These are phyloP conservation scores for Phytophthora sp. DNA, from an alignment of 352 stramenopile genomes.

Conservation along the genomic window DNA sequence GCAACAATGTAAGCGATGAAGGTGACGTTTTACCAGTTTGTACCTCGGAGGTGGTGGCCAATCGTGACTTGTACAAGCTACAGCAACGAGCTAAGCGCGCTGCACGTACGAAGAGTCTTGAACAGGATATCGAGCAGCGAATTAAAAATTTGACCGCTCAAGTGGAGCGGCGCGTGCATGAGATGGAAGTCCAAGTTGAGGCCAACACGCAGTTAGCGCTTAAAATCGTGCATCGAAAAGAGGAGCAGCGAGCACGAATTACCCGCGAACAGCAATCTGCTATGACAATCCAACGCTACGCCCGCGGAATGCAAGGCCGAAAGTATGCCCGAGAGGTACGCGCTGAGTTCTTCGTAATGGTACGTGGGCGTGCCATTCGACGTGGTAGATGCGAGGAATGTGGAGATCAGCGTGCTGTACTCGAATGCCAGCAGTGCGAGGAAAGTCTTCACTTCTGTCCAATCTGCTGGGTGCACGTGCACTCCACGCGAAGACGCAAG, in stretches of 20 bases:
- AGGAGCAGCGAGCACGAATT: slow-evolving; percentile 40
- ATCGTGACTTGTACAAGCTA: slow-evolving; percentile 52
- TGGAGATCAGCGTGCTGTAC: slow-evolving; percentile 64
- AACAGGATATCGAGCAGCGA: slow-evolving; percentile 33
- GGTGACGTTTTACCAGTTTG: slow-evolving; percentile 38
- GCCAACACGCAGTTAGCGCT: slow-evolving; percentile 63
- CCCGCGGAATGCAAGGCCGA: slow-evolving; percentile 51
- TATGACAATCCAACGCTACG: slow-evolving; percentile 57
- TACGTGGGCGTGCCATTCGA: slow-evolving; percentile 68
- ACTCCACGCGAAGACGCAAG: slow-evolving; percentile 62
- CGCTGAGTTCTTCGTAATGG: slow-evolving; percentile 73
- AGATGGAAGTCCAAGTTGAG: slow-evolving; percentile 65
- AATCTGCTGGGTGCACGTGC: slow-evolving; percentile 76
- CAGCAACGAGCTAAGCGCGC: slow-evolving; percentile 28
- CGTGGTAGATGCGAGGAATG: slow-evolving; percentile 79
- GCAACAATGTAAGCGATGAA: slow-evolving; percentile 29
- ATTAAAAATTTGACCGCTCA: slow-evolving; percentile 24
- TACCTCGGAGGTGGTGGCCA: slow-evolving; percentile 57
- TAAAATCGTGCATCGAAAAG: slow-evolving; percentile 32
- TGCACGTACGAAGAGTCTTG: slow-evolving; percentile 17
- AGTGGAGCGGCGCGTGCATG: slow-evolving; percentile 44
- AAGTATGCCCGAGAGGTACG: slow-evolving; percentile 48
- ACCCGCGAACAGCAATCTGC: slow-evolving; percentile 49
- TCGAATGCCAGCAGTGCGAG: slow-evolving; percentile 72
- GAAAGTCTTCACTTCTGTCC: slow-evolving; percentile 77